Percentiles rank a stretch among this genome's conserved stretches.
Evolutionary conservation across 495 filamentous ascomycete species (phyloP).

Genomic region (Neurospora sp.): DNA sequence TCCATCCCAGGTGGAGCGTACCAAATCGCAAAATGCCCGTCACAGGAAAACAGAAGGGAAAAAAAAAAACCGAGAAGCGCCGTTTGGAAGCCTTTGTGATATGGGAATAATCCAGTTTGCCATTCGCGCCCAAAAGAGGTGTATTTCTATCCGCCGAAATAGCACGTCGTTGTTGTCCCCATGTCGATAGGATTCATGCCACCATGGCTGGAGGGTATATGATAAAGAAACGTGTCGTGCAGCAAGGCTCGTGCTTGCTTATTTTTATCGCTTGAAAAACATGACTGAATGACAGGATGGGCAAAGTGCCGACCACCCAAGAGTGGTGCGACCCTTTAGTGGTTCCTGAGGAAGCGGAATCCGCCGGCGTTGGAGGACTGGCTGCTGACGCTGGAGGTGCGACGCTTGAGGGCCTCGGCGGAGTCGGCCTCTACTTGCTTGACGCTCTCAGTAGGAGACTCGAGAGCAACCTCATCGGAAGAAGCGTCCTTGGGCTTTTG

Average conservation of each 20-base stretch:
- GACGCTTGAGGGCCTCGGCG: constrained; percentile 18
- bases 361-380: constrained; percentile 17
- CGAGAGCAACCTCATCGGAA: constrained; percentile 1
- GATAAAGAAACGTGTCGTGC: background rate
- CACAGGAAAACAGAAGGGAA: background rate
- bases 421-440: constrained; percentile 7
- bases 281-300: background rate
- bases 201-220: background rate
- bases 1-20: background rate
- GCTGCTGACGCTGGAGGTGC: constrained; percentile 27
- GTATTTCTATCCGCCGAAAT: background rate
- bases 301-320: constrained; percentile 26
- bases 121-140: background rate
- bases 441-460: constrained; percentile 7
- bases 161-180: background rate
- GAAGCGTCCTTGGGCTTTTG: constrained; percentile 1
- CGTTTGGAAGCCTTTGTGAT: background rate
- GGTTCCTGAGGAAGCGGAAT: constrained; percentile 36
- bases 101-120: background rate
- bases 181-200: background rate
- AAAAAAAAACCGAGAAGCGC: background rate
- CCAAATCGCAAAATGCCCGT: background rate
- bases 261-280: background rate
- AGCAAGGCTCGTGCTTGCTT: background rate
- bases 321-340: constrained; percentile 14